Evolutionary conservation across 495 filamentous ascomycete species (phyloP), one percentile per base, ranked within the genome.

Genomic region (Aspergillus panamensis): DNA sequence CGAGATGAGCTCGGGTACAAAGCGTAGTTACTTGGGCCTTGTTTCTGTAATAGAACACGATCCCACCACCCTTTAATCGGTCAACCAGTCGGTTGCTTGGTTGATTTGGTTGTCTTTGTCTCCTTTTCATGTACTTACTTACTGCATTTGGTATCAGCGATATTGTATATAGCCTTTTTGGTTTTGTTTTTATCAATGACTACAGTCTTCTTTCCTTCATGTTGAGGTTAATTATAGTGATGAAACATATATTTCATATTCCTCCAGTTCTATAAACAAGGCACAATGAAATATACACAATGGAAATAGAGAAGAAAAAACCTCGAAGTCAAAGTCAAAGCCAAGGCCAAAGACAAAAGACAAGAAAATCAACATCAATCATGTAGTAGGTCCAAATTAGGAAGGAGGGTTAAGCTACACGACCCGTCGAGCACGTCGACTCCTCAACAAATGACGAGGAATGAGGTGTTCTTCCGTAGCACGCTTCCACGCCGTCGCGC

Each of bases 1-100:
- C 74, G 87, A 64, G 84, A 88, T 56, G 71, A 75, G 20, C 62
- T 85, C 53, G 82, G 81, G 3, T 89, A 81, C 73, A 65, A 55
- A 48, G 54, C 44, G 30, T 61, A 40, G 55, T 60, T 19, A 19
- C n/a, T 2, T 45, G 17, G 6, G 16, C 43, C 30, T 45, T 48
- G 10, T 40, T n/a, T n/a, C n/a, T n/a, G n/a, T n/a, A n/a, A n/a
- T n/a, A n/a, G n/a, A n/a, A n/a, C n/a, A n/a, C n/a, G n/a, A n/a
- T n/a, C n/a, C n/a, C 10, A 32, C 13, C 42, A 45, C 3, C 6
- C 35, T n/a, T 3, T n/a, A 39, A 39, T n/a, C 10, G 14, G 13
- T 35, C 0, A 1, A 10, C 35, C 10, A 13, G 10, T 1, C 14
- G 8, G 35, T 8, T n/a, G 10, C 3, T 39, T 39, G 35, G 10